Base-by-base conservation (phyloP, 176 grass and related monocot species). In the Cymbopogon citratus region DNA sequence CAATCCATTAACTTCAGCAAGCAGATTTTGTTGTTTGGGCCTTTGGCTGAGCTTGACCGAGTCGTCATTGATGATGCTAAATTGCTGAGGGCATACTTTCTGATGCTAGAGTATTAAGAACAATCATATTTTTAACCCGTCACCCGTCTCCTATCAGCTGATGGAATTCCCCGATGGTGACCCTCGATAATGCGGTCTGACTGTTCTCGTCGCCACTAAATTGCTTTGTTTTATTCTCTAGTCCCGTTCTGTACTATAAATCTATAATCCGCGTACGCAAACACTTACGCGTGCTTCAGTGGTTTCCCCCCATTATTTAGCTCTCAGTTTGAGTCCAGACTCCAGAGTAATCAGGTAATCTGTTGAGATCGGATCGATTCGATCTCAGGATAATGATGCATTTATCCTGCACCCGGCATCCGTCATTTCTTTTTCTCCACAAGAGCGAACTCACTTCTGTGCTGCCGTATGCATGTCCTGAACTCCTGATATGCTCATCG, bases 51-150 rank as follows among this genome's bases (percentile, higher is more conserved):
- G 63, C 41, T 9, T 66, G 40, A 24, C 2, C 24, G 68, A 75
- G 61, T 75, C 72, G 48, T 84, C 40, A 16, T 34, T 33, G 38
- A 13, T 70, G 63, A 76, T 45, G 51, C 41, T 63, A 31, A 84
- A 36, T 28, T 48, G 69, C 14, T 15, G n/a, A 29, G 41, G 16
- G 5, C 41, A n/a, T 39, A 51, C 15, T 23, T 0, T 69, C 6
- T 33, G 40, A 65, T 65, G 27, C 38, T 35, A 9, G 71, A 52
- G 31, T 34, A 16, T 9, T 33, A 15, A 28, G 68, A 61, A 38
- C 12, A 18, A 39, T 69, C 24, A 3, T 70, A 21, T 9, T 77
- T 40, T 28, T 40, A 51, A 51, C 18, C 57, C 15, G 16, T 10
- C 43, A 54, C 35, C 39, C 36, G 6, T 3, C 80, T 35, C 15